phyloP scores from a whole-genome alignment of 208 protist species.

The Porcisia hertigi region DNA sequence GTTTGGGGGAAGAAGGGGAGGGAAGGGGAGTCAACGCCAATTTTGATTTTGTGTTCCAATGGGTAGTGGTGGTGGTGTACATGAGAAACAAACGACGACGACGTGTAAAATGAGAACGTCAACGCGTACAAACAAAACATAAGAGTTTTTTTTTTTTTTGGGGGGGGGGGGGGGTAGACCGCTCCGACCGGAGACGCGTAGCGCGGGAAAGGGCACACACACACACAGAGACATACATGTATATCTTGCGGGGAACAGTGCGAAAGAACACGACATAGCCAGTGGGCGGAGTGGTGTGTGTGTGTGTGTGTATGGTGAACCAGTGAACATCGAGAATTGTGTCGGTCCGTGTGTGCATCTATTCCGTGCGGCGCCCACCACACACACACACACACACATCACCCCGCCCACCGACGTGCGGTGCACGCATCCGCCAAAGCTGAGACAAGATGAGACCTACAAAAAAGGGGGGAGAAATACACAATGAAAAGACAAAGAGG shows the following conservation, averaged over 20 bases:
- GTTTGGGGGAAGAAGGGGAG: no score
- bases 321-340: no score
- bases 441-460: no score
- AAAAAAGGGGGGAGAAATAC: not conserved
- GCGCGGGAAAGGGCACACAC: not conserved
- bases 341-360: no score
- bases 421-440: no score
- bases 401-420: no score
- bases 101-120: not conserved
- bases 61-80: not conserved
- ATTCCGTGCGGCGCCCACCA: no score
- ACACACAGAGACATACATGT: not conserved
- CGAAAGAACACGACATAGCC: no score
- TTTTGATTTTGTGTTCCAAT: not conserved
- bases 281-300: not conserved
- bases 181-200: no score
- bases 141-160: no score
- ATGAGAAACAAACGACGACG: not conserved
- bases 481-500: not conserved
- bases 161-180: not conserved
- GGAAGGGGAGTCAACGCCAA: not conserved
- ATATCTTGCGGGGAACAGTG: not conserved
- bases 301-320: not conserved
- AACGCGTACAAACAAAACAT: not conserved
- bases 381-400: no score